These are phyloP conservation scores for Termitomyces sp. DNA, from an alignment of 768 basidiomycete species.

Conservation along the genomic window DNA sequence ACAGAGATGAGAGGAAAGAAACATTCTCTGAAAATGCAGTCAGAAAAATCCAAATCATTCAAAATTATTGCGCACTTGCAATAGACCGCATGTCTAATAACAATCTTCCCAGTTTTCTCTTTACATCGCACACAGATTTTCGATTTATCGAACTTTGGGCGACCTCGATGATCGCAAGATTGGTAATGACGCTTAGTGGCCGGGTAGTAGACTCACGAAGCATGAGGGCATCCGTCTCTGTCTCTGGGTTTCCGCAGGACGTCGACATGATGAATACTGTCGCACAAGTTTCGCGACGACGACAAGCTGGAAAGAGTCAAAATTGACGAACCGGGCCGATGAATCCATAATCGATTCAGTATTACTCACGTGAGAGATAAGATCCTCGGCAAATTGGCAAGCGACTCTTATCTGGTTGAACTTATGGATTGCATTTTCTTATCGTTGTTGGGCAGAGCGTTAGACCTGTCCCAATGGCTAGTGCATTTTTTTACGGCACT, in stretches of 20 bases:
- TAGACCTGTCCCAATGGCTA: slow-evolving; percentile 2
- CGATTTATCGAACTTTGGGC: slow-evolving; percentile 63
- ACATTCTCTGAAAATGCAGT: slow-evolving; percentile 44
- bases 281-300: neutral
- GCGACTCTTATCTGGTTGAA: neutral
- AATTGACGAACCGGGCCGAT: neutral
- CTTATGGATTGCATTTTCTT: no score
- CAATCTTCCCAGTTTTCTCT: slow-evolving; percentile 55
- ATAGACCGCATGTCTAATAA: slow-evolving; percentile 78
- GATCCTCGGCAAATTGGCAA: neutral
- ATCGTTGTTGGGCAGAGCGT: neutral
- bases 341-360: no score
- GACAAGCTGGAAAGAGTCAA: neutral
- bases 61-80: slow-evolving; percentile 58
- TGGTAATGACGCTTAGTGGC: neutral
- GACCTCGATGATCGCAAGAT: slow-evolving; percentile 36
- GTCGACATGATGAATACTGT: slow-evolving; percentile 17
- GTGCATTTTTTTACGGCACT: slow-evolving; percentile 87
- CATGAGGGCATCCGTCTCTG: slow-evolving; percentile 63
- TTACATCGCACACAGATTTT: slow-evolving; percentile 77
- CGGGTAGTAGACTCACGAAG: slow-evolving; percentile 41
- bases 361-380: neutral
- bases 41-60: neutral
- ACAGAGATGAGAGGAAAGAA: slow-evolving; percentile 58
- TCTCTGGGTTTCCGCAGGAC: slow-evolving; percentile 63